These are phyloP conservation scores for Capsicum baccatum DNA, from an alignment of 257 asterid species.

Conservation along the genomic window DNA sequence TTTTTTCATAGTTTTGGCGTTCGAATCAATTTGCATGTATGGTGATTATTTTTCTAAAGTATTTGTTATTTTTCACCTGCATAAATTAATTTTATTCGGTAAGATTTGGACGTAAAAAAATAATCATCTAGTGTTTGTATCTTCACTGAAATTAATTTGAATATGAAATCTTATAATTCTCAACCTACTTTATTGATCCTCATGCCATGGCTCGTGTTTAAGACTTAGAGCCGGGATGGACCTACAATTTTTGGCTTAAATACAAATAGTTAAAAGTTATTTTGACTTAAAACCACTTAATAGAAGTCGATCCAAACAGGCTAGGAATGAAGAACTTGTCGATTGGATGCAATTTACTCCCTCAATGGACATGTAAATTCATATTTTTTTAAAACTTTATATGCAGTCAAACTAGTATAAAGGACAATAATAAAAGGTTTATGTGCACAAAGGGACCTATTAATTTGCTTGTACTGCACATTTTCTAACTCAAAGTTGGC, in stretches of 20 bases:
- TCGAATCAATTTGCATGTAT: fast-evolving
- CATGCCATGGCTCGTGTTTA: background rate
- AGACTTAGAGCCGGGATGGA: background rate
- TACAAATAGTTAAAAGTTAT: too few species aligned
- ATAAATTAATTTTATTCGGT: background rate
- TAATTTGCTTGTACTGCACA: slow-evolving; percentile 34
- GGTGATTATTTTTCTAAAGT: background rate
- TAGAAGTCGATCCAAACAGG: too few species aligned
- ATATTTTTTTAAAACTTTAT: too few species aligned
- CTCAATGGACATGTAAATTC: background rate
- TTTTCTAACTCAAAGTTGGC: slow-evolving; percentile 25
- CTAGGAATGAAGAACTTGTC: background rate
- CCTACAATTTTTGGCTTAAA: too few species aligned
- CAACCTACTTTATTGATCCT: too few species aligned
- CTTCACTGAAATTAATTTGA: background rate
- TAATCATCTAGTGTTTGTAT: background rate
- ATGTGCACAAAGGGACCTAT: slow-evolving; percentile 28
- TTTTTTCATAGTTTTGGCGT: background rate
- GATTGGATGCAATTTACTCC: slow-evolving; percentile 34
- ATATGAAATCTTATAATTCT: background rate
- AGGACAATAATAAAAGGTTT: background rate
- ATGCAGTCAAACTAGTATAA: background rate
- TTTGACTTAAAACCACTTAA: too few species aligned
- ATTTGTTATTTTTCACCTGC: background rate
- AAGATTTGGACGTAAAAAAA: background rate